Conservation (phyloP, 2,329 filamentous ascomycete genomes). For the Fusarium graminum region DNA sequence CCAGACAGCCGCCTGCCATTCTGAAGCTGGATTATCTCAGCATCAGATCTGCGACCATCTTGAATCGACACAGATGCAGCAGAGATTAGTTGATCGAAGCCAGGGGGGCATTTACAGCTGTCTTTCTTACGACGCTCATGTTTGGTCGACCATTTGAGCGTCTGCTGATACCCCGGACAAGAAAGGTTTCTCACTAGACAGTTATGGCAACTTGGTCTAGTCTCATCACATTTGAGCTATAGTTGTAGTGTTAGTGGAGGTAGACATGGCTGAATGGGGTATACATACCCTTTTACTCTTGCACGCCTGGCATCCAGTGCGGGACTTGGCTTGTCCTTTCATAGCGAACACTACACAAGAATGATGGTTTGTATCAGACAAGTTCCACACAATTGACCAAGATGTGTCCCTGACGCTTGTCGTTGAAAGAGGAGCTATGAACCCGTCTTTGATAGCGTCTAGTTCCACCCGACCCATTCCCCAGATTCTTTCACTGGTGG, state of each 20-base stretch:
- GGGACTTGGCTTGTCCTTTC: conserved; percentile 34
- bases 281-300: conserved; percentile 28
- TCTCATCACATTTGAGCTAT: conserved; percentile 37
- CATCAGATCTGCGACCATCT: neutral
- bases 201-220: conserved; percentile 29
- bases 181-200: conserved; percentile 9
- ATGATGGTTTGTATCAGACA: neutral
- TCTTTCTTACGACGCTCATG: conserved; percentile 25
- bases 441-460: neutral
- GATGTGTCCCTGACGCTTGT: conserved; percentile 8
- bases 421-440: conserved; percentile 13
- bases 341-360: neutral
- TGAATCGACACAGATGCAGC: conserved; percentile 32
- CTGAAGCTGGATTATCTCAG: neutral
- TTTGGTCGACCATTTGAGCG: conserved; percentile 39
- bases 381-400: conserved; percentile 9
- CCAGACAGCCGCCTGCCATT: neutral
- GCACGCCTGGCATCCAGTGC: conserved; percentile 31
- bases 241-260: neutral
- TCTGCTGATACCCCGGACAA: conserved; percentile 36
- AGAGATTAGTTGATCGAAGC: conserved; percentile 27
- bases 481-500: conserved; percentile 21
- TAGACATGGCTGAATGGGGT: neutral
- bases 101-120: conserved; percentile 19
- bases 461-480: conserved; percentile 15